A percentile compares a stretch with the other conserved stretches of the same genome.
phyloP scores from a whole-genome alignment of 2,329 filamentous ascomycete species.

The Nakataea oryzae region DNA sequence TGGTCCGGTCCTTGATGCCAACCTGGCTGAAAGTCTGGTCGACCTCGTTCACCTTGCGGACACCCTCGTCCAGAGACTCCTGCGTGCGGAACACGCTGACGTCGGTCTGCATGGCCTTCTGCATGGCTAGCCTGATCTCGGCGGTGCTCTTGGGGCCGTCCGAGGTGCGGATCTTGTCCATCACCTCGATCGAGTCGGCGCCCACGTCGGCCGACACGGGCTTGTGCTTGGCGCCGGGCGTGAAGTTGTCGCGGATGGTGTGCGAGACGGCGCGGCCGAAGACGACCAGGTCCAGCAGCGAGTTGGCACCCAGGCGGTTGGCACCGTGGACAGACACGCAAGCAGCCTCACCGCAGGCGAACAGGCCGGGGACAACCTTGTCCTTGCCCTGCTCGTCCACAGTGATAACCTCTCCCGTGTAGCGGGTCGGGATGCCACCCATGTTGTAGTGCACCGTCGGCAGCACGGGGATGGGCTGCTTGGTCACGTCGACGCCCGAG shows the following conservation, averaged over 20 bases:
- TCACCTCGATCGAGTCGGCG: slow-evolving; percentile 73
- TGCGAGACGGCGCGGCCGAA: slow-evolving; percentile 97
- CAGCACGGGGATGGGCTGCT: slow-evolving; percentile 92
- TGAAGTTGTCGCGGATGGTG: slow-evolving; percentile 91
- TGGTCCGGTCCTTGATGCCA: slow-evolving; percentile 94
- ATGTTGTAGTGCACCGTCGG: slow-evolving; percentile 99
- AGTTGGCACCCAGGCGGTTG: slow-evolving; percentile 92
- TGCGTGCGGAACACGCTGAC: slow-evolving; percentile 95
- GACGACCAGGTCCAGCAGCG: slow-evolving; percentile 91
- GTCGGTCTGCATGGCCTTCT: slow-evolving; percentile 97
- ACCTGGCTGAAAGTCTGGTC: slow-evolving; percentile 73
- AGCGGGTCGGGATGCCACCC: slow-evolving; percentile 96
- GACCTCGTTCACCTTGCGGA: slow-evolving; percentile 75
- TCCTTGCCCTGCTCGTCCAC: slow-evolving; percentile 80
- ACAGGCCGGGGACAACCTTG: slow-evolving; percentile 87
- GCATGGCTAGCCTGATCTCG: slow-evolving; percentile 85
- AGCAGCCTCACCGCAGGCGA: slow-evolving; percentile 92
- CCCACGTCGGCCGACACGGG: slow-evolving; percentile 77
- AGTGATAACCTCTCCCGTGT: slow-evolving; percentile 91
- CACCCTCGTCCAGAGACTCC: slow-evolving; percentile 87
- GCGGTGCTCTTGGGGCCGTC: slow-evolving; percentile 79
- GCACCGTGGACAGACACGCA: slow-evolving; percentile 97
- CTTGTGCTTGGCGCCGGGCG: slow-evolving; percentile 69
- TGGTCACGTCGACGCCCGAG: slow-evolving; percentile 90
- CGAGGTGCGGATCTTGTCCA: slow-evolving; percentile 78